Conservation (phyloP, 75 land plant genomes). For the Pinus taeda region DNA sequence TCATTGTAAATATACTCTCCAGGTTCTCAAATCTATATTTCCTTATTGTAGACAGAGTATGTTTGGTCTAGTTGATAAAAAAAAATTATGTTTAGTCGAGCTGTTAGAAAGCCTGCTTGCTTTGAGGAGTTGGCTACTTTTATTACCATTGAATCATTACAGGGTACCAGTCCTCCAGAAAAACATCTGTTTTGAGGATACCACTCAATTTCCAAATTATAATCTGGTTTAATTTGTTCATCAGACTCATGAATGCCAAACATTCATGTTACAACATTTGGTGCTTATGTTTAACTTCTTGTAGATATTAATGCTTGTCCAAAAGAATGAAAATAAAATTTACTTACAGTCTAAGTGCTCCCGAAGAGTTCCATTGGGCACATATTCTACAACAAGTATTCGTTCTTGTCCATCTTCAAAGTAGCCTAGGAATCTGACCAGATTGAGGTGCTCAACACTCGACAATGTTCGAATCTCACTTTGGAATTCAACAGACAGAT, state of each 20-base stretch:
- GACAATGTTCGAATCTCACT: slow-evolving; percentile 71
- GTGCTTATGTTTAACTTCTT: neutral
- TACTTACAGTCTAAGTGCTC: slow-evolving; percentile 89
- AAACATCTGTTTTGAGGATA: neutral
- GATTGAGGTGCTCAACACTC: slow-evolving; percentile 70
- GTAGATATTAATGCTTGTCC: neutral
- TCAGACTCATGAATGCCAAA: neutral
- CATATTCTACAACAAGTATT: slow-evolving; percentile 86
- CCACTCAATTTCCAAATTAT: neutral
- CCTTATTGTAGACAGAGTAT: too few species aligned
- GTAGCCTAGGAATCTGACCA: slow-evolving; percentile 77
- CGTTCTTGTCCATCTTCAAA: slow-evolving; percentile 71
- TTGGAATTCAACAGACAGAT: slow-evolving; percentile 58
- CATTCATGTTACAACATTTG: neutral
- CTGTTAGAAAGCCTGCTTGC: too few species aligned
- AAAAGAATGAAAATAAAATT: neutral
- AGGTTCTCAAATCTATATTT: too few species aligned
- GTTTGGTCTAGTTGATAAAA: too few species aligned
- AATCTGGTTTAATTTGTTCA: neutral
- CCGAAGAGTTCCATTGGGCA: slow-evolving; percentile 91
- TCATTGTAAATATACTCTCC: too few species aligned
- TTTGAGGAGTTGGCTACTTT: neutral
- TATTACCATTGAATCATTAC: neutral
- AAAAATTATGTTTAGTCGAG: too few species aligned
- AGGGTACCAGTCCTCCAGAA: neutral